Conservation (phyloP, 768 basidiomycete species). For the Tylopilus vinaceipallidus region DNA sequence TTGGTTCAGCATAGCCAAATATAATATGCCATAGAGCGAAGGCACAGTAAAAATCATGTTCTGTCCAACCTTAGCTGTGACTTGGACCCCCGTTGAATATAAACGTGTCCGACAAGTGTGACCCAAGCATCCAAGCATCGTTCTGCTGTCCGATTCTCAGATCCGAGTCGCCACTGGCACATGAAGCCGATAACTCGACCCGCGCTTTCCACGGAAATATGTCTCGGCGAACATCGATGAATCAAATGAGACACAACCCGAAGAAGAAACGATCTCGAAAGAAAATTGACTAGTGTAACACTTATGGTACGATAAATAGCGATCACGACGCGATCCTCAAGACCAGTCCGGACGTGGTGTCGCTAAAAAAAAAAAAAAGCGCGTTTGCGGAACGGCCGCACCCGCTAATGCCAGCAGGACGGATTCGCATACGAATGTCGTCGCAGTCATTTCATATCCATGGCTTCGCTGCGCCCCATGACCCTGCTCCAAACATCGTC, state of each 20-base stretch:
- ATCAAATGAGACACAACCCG: constrained; percentile 1
- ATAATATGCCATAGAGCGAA: too few relatives aligned
- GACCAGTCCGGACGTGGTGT: constrained; percentile 15
- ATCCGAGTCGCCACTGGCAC: too few relatives aligned
- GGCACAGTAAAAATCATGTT: too few relatives aligned
- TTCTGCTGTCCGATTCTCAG: too few relatives aligned
- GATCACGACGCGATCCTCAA: constrained; percentile 1
- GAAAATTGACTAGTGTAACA: constrained; percentile 5
- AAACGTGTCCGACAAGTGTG: too few relatives aligned
- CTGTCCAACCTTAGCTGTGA: too few relatives aligned
- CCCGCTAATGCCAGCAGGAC: too few relatives aligned
- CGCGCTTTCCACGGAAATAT: neutral
- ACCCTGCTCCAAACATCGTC: neutral
- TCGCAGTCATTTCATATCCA: neutral
- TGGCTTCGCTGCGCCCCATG: neutral
- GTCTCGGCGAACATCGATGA: neutral
- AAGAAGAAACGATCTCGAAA: constrained; percentile 5
- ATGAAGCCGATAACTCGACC: neutral
- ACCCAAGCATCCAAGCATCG: too few relatives aligned
- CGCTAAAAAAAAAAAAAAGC: too few relatives aligned
- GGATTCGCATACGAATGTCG: neutral
- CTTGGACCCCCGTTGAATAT: too few relatives aligned
- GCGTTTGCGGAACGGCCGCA: too few relatives aligned
- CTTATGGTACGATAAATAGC: constrained; percentile 26
- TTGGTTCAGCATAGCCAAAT: too few relatives aligned